Base-by-base conservation (phyloP, 805 yeast species). In the Nakazawaea ishiwadae region DNA sequence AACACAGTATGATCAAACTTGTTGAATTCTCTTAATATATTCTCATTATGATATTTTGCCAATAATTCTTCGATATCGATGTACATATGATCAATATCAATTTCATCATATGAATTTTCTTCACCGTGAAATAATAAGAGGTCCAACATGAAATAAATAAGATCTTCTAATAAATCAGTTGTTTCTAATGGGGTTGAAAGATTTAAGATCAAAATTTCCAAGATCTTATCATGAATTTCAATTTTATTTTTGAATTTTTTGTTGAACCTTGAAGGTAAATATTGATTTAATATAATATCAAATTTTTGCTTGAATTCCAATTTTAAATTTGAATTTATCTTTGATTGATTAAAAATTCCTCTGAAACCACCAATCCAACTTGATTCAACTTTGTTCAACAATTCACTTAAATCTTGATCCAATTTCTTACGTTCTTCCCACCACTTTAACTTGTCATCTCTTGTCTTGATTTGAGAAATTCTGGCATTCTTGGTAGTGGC, bases 291-390 rank as follows among this genome's bases (percentile, higher is more conserved):
- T 9, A 76, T 60, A 2, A 48, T 54, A 27, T 64, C 54, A 36
- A 79, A 60, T 5, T 59, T 55, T 1, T 38, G 31, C 37, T 62
- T 66, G 47, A 80, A 74, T 8, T 46, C 40, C 3, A 41, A 42
- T 11, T 67, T 48, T 6, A 50, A 50, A 0, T 47, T 51, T 8
- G 48, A 42, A 12, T 65, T 57, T 1, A 62, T 48, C 2, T 51
- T 50, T 7, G 47, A 47, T 1, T 63, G 61, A 31, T 66, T 62
- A 53, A 90, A 82, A 2, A 87, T 53, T 0, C 89, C 81, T 39
- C 63, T 63, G 49, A 88, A 84, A 0, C 91, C 95, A 11, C 91
- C 88, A 28, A 91, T 62, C 90, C 96, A 86, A 42, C 65, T 62
- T 17, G 58, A 56, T 41, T 87, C 91, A 7, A 86, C 71, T 24